Base-by-base conservation (phyloP, 2,329 filamentous ascomycete species). In the Mycosphaerella arachidis region DNA sequence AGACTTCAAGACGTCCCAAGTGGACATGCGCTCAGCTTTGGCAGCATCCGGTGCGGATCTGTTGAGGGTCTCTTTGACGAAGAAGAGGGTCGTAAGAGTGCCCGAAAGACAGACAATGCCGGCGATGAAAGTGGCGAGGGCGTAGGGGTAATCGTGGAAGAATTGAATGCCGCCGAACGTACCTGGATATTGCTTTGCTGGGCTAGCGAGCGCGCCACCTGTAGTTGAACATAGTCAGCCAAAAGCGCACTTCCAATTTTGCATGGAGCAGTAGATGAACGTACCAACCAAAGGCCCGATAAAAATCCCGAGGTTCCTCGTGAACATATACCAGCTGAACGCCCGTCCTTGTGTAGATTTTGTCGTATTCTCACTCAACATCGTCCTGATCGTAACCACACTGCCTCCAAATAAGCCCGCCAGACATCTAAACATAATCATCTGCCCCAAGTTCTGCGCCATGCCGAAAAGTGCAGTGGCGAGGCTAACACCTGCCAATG, bases 281-380 rank as follows among this genome's bases (percentile, higher is more conserved):
- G 50, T 62, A 76, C 76, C 79, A 20, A 91, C 69, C 8, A 90
- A 68, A 2, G 89, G 88, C 0, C 90, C 90, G 1, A 91, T 31
- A 59, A 91, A 85, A 48, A 93, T 85, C 4, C 90, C 90, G 7
- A 92, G 31, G 66, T 93, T 92, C 6, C 84, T 63, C 0, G 82
- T 79, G 70, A 93, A 90, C 8, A 89, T 88, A 70, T 92, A 92
- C 78, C 85, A 88, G 68, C 86, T 86, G 69, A 92, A 93, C 0
- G 87, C 85, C 29, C 81, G 77, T 0, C 89, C 89, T 74, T 92
- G 89, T 0, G 86, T 92, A 63, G 82, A 80, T 4, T 82, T 75
- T 0, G 86, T 89, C 72, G 84, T 88, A 66, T 86, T 84, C 74
- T 93, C 90, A 20, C 84, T 83, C 33, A 93, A 80, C 87, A 92